Base-by-base conservation (phyloP, 306 rosid genomes). In the Fagus sylvatica region DNA sequence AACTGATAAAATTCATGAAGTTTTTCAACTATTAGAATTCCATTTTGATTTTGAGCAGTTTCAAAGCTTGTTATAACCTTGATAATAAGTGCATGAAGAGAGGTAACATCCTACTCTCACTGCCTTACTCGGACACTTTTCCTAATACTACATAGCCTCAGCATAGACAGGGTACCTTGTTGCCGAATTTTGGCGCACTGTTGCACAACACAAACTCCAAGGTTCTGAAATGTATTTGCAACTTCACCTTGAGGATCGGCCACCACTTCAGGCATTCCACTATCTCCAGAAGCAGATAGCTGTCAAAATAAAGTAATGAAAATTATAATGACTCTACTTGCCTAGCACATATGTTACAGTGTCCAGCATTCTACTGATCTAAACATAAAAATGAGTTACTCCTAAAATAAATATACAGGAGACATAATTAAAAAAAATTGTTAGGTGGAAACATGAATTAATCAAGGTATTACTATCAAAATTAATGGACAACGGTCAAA, bases 111-210 rank as follows among this genome's bases (percentile, higher is more conserved):
- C 30, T 51, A 68, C 43, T 60, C 69, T 48, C 41, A 32, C 49
- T 66, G 51, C 66, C 64, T 40, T 53, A 40, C 33, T 51, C n/a
- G 12, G 70, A 83, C 75, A 43, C 64, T 79, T 76, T 69, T 70
- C 73, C 68, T 46, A 76, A 62, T 37, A 76, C 73, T 19, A 39
- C 32, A 67, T 81, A 56, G 51, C 51, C 15, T 46, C 51, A 46
- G 76, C 30, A 34, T 33, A 39, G 71, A 76, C 33, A 78, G 36
- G 69, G 48, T 88, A 92, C 98, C 97, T 95, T 95, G 99, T 83
- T 95, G 96, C 77, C 98, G 98, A 69, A 95, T 95, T 90, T 93
- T 95, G 74, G 99, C 99, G 82, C 98, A 95, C 81, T 93, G 99
- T 76, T 88, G 99, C 80, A 95, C 99, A 70, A 95, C 87, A 79